These are phyloP conservation scores for Centrapalus pauciflorus DNA, from an alignment of 129 eudicot species.

Conservation along the genomic window DNA sequence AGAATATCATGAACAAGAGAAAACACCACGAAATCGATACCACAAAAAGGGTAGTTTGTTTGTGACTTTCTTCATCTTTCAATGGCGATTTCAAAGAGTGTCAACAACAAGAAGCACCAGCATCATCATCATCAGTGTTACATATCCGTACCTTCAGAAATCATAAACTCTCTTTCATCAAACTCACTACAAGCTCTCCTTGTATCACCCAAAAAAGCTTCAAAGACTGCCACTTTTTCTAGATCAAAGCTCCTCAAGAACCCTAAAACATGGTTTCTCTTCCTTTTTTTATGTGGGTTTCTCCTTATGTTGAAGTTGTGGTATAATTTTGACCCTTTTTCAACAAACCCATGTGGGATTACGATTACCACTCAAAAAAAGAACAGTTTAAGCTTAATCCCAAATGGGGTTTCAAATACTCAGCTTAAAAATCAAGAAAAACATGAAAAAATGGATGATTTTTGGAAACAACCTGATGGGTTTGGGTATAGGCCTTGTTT, in stretches of 20 bases:
- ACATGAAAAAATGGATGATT: conserved; percentile 35
- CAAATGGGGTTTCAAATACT: conserved; percentile 34
- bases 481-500: conserved; percentile 79
- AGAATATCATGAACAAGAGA: conserved; percentile 17
- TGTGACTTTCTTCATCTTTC: background rate
- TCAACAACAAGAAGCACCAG: conserved; percentile 41
- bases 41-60: conserved; percentile 7
- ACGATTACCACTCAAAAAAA: conserved; percentile 25
- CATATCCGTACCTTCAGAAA: conserved; percentile 77
- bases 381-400: conserved; percentile 17
- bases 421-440: conserved; percentile 14
- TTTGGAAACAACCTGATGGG: conserved; percentile 90
- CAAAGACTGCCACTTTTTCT: conserved; percentile 27
- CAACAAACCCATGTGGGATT: conserved; percentile 52
- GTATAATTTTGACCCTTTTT: conserved; percentile 54
- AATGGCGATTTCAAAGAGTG: conserved; percentile 63
- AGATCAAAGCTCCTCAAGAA: conserved; percentile 40
- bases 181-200: conserved; percentile 68
- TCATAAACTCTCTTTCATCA: conserved; percentile 72
- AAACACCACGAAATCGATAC: background rate
- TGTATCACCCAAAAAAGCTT: conserved; percentile 53
- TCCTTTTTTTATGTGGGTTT: conserved; percentile 38
- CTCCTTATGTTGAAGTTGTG: conserved; percentile 51
- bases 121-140: conserved; percentile 47
- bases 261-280: conserved; percentile 52